Evolutionary conservation across 805 yeast species (phyloP).

Genomic region (Hanseniaspora lachancei): DNA sequence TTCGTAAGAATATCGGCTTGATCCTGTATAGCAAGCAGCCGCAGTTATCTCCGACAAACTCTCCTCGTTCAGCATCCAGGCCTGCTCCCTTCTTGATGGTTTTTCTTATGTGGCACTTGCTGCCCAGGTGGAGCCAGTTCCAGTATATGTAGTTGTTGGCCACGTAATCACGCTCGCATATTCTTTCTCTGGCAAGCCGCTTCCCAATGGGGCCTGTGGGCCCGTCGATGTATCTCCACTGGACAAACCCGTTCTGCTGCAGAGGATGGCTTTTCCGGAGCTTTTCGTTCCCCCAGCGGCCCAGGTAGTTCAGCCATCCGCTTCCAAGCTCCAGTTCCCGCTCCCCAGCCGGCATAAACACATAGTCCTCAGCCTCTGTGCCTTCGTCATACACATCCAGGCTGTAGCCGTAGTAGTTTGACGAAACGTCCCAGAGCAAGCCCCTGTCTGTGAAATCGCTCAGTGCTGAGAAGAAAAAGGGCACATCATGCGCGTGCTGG

Average conservation of each 20-base stretch:
- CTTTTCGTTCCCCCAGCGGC: conserved; percentile 85
- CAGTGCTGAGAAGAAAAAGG: conserved; percentile 60
- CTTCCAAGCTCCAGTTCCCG: conserved; percentile 28
- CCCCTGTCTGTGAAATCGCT: conserved; percentile 93
- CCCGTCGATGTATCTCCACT: conserved; percentile 83
- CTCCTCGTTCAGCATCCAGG: conserved; percentile 58
- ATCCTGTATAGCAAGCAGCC: conserved; percentile 48
- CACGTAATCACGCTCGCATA: conserved; percentile 49
- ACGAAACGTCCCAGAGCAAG: conserved; percentile 84
- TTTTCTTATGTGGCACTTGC: conserved; percentile 65
- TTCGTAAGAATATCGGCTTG: conserved; percentile 39
- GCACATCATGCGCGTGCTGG: conserved; percentile 89
- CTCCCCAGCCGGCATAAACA: conserved; percentile 14
- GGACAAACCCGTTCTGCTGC: conserved; percentile 69
- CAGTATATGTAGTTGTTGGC: conserved; percentile 58
- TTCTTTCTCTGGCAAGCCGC: conserved; percentile 50
- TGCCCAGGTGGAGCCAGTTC: conserved; percentile 47
- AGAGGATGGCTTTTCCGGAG: conserved; percentile 30
- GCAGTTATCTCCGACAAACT: conserved; percentile 49
- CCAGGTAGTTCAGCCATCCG: conserved; percentile 67
- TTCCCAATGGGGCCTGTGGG: conserved; percentile 83
- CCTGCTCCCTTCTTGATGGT: conserved; percentile 76
- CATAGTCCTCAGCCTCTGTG: conserved; percentile 19
- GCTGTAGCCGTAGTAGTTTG: conserved; percentile 70
- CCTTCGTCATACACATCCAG: conserved; percentile 42